Base-by-base conservation (phyloP, 192 early-diverging fungal species). In the Phlyctochytrium planicorne region DNA sequence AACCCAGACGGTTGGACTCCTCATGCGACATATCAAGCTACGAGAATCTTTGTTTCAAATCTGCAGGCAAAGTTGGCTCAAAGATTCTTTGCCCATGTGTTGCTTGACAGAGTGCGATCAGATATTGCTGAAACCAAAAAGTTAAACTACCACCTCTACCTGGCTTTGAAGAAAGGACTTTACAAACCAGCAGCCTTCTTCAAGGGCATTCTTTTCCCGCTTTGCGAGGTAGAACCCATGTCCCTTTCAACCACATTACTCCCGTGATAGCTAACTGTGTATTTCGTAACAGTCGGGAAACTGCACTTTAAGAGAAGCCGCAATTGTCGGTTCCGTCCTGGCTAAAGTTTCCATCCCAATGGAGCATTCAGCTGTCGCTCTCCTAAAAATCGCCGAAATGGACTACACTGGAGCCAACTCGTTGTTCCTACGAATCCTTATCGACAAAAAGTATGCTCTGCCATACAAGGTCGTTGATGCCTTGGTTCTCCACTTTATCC, bases 81-180 rank as follows among this genome's bases (percentile, higher is more conserved):
- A 80, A 86, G 88, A 84, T 98, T 98, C 68, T 93, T 96, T 68
- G 83, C 79, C 27, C 77, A 93, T 52, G 89, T 99, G 25, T 74
- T 99, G 14, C 75, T 98, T 63, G 97, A 99, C 66, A 90, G 89
- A 63, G 91, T 97, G 33, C 82, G 96, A 52, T 91, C 94, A 56
- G 97, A 99, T 67, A 98, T 99, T 83, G 85, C 82, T n/a, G 93
- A 94, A 52, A 97, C 90, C 75, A 96, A 96, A 72, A 99, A 96
- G 78, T 84, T 99, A 65, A 96, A 98, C 80, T 97, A 95, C 72
- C 97, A 98, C 67, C 78, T 95, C 60, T 98, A 96, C 76, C 91
- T 98, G 88, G 83, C 97, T 4, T 80, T 98, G 57, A 98, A 97
- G 70, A 98, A 98, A 84, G 85, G 90, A 2, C 82, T 97, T 33